phyloP scores from a whole-genome alignment of 1,139 yeast genomes.

The Candida sojae region DNA sequence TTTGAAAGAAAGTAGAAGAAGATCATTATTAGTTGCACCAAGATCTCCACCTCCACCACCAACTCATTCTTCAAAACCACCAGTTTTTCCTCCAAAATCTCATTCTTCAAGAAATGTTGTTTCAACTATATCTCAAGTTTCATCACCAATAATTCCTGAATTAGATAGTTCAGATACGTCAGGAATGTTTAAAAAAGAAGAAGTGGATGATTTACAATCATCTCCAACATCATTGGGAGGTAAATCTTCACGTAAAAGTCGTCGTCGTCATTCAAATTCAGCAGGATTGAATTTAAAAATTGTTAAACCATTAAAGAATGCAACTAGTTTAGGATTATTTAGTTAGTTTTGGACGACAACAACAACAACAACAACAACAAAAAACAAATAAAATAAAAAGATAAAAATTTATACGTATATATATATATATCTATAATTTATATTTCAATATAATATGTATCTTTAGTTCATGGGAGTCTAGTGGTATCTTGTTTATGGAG shows the following conservation, averaged over 20 bases:
- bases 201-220: background rate
- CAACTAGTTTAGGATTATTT: slow-evolving; percentile 33
- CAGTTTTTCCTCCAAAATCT: too few species aligned
- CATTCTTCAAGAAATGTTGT: too few species aligned
- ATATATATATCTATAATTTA: background rate
- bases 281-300: slow-evolving; percentile 57
- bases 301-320: slow-evolving; percentile 62
- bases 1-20: slow-evolving; percentile 12
- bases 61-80: too few species aligned
- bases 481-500: too few species aligned
- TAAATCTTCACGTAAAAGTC: background rate
- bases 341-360: background rate
- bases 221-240: background rate
- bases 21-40: slow-evolving; percentile 7
- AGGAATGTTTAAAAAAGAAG: slow-evolving; percentile 8
- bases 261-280: background rate
- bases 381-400: too few species aligned
- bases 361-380: too few species aligned
- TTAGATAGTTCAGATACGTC: slow-evolving; percentile 12
- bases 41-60: too few species aligned
- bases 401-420: background rate
- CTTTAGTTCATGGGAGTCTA: background rate
- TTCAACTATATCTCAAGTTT: background rate
- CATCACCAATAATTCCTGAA: slow-evolving; percentile 1
- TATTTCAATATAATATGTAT: background rate